phyloP scores from a whole-genome alignment of 2,329 filamentous ascomycete species.

The Sphaceloma murrayae region DNA sequence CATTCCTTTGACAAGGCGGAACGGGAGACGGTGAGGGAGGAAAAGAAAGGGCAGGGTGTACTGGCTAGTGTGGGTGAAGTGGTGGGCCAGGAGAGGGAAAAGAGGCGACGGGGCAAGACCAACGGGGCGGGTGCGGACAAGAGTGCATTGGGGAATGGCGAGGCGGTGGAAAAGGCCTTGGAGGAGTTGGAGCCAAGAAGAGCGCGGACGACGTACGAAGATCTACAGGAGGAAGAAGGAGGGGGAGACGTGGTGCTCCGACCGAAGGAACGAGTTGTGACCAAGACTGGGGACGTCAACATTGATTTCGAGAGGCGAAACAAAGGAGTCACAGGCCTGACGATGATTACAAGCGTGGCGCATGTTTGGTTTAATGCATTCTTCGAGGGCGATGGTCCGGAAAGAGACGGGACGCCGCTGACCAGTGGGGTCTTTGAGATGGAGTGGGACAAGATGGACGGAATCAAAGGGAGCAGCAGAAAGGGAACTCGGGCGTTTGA shows the following conservation, averaged over 20 bases:
- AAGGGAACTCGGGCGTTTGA: conserved; percentile 80
- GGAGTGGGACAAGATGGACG: conserved; percentile 75
- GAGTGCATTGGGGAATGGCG: conserved; percentile 11
- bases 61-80: conserved; percentile 39
- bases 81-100: conserved; percentile 26
- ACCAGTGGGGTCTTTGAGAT: conserved; percentile 62
- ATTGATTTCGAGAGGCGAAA: conserved; percentile 82
- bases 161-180: conserved; percentile 19
- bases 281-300: conserved; percentile 79
- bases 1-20: conserved; percentile 71
- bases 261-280: conserved; percentile 55
- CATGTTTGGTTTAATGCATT: conserved; percentile 96
- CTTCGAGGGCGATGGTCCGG: conserved; percentile 74
- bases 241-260: conserved; percentile 71
- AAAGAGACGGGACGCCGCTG: conserved; percentile 54
- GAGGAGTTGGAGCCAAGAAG: conserved; percentile 13
- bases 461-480: conserved; percentile 77
- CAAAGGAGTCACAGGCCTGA: conserved; percentile 62
- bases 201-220: conserved; percentile 15
- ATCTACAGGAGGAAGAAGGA: conserved; percentile 35
- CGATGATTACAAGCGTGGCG: conserved; percentile 84
- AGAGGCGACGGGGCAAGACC: conserved; percentile 22
- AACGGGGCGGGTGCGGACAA: conserved; percentile 18
- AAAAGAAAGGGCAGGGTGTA: conserved; percentile 32
- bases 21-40: conserved; percentile 55